Evolutionary conservation across 106 monocot genomes (phyloP).

Genomic region (Acorus calamus): DNA sequence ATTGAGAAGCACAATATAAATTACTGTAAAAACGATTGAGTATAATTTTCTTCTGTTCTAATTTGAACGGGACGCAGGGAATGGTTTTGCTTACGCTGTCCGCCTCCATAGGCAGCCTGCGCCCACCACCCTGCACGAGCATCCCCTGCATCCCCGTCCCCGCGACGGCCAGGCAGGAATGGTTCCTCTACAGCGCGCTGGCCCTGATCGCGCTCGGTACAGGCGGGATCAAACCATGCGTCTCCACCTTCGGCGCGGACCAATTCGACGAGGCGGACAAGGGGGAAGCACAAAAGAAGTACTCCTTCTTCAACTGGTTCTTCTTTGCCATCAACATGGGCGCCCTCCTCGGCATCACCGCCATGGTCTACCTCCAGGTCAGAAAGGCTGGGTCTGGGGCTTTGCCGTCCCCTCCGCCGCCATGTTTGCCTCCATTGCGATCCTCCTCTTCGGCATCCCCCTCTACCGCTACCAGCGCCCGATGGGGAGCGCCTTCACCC

Average conservation of each 20-base stretch:
- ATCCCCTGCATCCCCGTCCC: not conserved
- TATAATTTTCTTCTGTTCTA: too few relatives aligned
- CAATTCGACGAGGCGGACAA: conserved; percentile 41
- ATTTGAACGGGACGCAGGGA: conserved; percentile 19
- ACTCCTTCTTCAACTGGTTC: conserved; percentile 69
- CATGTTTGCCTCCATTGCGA: conserved; percentile 10
- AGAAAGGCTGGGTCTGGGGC: conserved; percentile 29
- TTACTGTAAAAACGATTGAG: too few relatives aligned
- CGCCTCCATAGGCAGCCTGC: conserved; percentile 14
- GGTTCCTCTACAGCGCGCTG: conserved; percentile 25
- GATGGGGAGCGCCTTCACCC: conserved; percentile 20
- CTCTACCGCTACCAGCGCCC: conserved; percentile 18
- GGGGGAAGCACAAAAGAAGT: conserved; percentile 20
- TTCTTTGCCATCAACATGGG: conserved; percentile 46
- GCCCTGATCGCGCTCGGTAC: conserved; percentile 39
- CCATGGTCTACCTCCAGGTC: conserved; percentile 25
- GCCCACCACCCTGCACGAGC: conserved; percentile 17
- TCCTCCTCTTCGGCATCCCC: conserved; percentile 10
- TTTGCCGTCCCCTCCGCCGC: conserved; percentile 21
- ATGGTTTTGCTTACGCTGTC: conserved; percentile 33
- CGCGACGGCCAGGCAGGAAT: conserved; percentile 8
- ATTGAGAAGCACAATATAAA: too few relatives aligned
- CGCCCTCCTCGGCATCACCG: conserved; percentile 18
- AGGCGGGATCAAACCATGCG: conserved; percentile 49
- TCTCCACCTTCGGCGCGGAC: conserved; percentile 51